Conservation (phyloP, 1,284 basidiomycete genomes). For the Mycena sp. region DNA sequence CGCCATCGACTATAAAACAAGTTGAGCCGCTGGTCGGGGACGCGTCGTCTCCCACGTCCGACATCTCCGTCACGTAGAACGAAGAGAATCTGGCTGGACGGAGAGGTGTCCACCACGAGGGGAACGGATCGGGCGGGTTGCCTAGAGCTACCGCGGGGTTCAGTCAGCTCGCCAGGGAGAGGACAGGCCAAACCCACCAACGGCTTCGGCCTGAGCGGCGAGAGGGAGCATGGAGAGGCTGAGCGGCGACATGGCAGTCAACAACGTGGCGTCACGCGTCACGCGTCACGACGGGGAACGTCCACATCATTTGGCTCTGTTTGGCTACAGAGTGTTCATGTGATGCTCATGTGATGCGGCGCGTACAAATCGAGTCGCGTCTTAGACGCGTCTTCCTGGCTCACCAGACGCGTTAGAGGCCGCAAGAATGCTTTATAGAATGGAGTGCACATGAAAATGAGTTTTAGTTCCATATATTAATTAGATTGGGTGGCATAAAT, state of each 20-base stretch:
- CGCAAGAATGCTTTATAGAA: no score
- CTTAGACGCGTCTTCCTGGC: no score
- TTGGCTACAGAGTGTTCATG: no score
- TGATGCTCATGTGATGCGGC: no score
- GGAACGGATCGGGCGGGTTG: background rate
- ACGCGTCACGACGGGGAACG: no score
- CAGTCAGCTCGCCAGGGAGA: background rate
- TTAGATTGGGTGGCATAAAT: no score
- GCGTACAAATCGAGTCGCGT: no score
- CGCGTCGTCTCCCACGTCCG: background rate
- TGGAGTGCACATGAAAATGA: no score
- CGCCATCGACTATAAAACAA: background rate
- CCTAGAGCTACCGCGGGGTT: background rate
- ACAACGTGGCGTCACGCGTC: no score
- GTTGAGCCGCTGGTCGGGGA: background rate
- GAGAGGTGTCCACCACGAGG: background rate
- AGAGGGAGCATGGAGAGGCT: background rate
- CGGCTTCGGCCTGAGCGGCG: background rate
- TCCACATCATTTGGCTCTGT: no score
- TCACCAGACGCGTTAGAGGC: no score
- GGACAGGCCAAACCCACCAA: background rate
- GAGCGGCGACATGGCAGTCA: background rate
- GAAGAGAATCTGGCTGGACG: background rate
- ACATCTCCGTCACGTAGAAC: background rate
- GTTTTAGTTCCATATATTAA: no score